A percentile compares a stretch with the other conserved stretches of the same genome.
These are phyloP conservation scores for Gossypium anomalum DNA, from an alignment of 345 rosid species.

Conservation along the genomic window DNA sequence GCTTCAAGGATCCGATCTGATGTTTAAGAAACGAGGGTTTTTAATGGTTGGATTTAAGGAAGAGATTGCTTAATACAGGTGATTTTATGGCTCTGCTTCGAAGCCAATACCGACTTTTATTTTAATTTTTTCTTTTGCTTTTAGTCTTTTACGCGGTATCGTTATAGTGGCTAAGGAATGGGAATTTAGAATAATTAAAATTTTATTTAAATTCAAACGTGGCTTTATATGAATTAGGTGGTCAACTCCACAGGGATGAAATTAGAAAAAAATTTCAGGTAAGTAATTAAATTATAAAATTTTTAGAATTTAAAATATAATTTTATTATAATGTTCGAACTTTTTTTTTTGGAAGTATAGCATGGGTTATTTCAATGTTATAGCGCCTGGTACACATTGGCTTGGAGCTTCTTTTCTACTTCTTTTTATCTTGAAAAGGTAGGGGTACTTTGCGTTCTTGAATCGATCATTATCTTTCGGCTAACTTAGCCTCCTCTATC, in stretches of 20 bases:
- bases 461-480: no score
- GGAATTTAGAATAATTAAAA: not conserved
- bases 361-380: no score
- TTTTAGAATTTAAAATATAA: no score
- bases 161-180: conserved; percentile 15
- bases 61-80: conserved; percentile 2
- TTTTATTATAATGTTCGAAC: no score
- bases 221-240: not conserved
- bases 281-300: no score
- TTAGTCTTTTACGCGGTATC: conserved; percentile 21
- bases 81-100: not conserved
- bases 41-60: not conserved
- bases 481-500: no score
- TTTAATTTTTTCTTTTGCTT: not conserved
- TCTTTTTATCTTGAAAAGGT: no score
- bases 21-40: not conserved
- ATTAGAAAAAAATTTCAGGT: accelerated
- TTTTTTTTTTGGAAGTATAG: no score
- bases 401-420: accelerated
- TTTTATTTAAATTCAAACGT: not conserved
- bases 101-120: not conserved
- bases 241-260: no score
- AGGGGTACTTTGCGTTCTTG: accelerated
- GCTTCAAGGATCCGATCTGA: not conserved
- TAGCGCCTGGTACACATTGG: no score